Evolutionary conservation across 2,329 filamentous ascomycete species (phyloP).

Genomic region (Fusarium domesticum): DNA sequence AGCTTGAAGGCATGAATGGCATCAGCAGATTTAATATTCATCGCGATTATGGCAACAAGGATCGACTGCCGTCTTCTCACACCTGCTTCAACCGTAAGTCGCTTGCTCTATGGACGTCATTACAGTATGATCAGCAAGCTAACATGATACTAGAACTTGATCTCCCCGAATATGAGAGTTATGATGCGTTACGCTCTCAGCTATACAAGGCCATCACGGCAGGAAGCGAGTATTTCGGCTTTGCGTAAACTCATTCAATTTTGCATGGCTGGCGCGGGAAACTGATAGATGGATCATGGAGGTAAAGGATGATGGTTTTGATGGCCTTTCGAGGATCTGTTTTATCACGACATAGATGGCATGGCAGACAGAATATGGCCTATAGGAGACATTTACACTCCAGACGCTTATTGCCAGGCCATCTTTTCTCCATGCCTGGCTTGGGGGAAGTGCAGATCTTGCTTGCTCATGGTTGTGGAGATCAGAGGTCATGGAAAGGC

Average conservation of each 20-base stretch:
- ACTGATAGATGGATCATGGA: slow-evolving; percentile 17
- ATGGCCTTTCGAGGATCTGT: slow-evolving; percentile 7
- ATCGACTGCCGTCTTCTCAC: slow-evolving; percentile 91
- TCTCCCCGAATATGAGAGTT: slow-evolving; percentile 95
- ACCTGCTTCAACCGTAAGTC: slow-evolving; percentile 98
- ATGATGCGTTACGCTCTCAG: slow-evolving; percentile 83
- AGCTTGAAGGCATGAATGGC: slow-evolving; percentile 98
- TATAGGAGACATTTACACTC: slow-evolving; percentile 10
- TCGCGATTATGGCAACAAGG: slow-evolving; percentile 94
- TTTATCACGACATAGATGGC: slow-evolving; percentile 12
- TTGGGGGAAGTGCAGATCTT: slow-evolving; percentile 37
- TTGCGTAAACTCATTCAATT: slow-evolving; percentile 60
- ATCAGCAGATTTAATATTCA: slow-evolving; percentile 98
- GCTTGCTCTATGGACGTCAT: slow-evolving; percentile 31
- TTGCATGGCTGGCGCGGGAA: slow-evolving; percentile 19
- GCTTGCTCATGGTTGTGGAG: slow-evolving; percentile 10
- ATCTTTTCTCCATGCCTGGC: slow-evolving; percentile 4
- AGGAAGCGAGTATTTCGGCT: slow-evolving; percentile 95
- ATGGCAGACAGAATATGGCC: too few species aligned
- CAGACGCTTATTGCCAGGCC: slow-evolving; percentile 5
- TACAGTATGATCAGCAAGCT: slow-evolving; percentile 35
- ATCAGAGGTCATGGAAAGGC: slow-evolving; percentile 8
- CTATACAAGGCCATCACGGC: slow-evolving; percentile 96
- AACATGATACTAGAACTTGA: slow-evolving; percentile 72
- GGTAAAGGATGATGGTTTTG: slow-evolving; percentile 5